Evolutionary conservation across 129 eudicot species (phyloP), one percentile per base, ranked within the genome.

Genomic region (Kitagawia praeruptora): DNA sequence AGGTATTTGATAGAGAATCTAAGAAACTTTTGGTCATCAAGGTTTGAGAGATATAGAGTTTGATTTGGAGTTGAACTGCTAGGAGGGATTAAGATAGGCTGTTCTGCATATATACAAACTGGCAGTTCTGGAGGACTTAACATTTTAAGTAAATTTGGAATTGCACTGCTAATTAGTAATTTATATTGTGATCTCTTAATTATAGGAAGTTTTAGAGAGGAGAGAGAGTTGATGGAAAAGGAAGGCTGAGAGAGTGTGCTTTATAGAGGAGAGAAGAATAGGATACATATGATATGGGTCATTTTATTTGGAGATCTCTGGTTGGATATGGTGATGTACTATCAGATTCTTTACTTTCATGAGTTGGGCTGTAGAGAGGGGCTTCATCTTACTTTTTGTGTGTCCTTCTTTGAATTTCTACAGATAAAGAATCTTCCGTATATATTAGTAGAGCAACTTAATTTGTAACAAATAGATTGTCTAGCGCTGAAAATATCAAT

Each of bases 11-110:
- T 90, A 48, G 96, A 85, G 90, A 92, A 95, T 87, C 98, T 92
- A 3, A 95, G 87, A 75, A 95, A 95, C 86, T 87, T 95, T 83
- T 95, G 98, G 76, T 90, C 97, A 79, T 95, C 98, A 54, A 95
- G 93, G 81, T 95, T 95, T 64, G 98, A 92, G 75, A 95, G 91
- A 71, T 88, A 87, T 34, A 95, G 90, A 23, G 82, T 45, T 79
- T 90, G 88, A 37, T 82, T 90, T 51, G 98, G 97, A 47, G 98
- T 92, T 79, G 90, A 88, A 72, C 78, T 85, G 74, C 13, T 84
- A 13, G 98, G 98, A 74, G 80, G 82, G 83, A 95, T 90, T 74
- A 95, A 79, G 15, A 45, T 54, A 40, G 98, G 96, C 78, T 82
- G 81, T n/a, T 81, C 82, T 79, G 81, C 69, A 69, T 88, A 90